Evolutionary conservation across 1,284 basidiomycete species (phyloP), one percentile per base, ranked within the genome.

Genomic region (Sanguinoderma infundibulare): DNA sequence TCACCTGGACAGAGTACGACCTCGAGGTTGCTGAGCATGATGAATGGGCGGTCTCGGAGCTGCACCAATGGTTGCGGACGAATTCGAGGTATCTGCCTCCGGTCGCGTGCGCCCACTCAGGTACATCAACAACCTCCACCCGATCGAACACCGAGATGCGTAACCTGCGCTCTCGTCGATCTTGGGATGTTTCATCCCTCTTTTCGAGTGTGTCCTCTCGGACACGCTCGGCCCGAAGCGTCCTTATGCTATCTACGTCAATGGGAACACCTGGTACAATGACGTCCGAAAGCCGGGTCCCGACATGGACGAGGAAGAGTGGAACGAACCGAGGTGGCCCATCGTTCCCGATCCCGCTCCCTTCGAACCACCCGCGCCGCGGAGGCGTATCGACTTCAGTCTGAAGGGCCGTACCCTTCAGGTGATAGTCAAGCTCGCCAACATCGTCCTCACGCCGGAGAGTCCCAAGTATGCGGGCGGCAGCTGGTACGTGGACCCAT

Each of bases 401-500:
- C 52, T 59, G 2, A 47, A 40, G 8, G 57, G 57, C 4, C 51
- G 51, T 3, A 50, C 47, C 26, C 28, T 50, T 73, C 1, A 62
- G 65, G 47, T 50, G 12, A 50, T 50, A 5, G 47, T 50, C 28
- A 50, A 50, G 28, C 47, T 50, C 28, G 47, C 47, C 5, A 50
- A 50, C 28, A 50, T 50, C 28, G 28, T 32, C 47, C 47, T 50
- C 26, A 50, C 47, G 12, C 47, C 47, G 6, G 44, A 47, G 6
- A 22, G 28, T 10, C 44, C 44, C 9, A 7, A 8, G 5, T 47
- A 47, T 17, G 6, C 44, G 22, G 44, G 44, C 7, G 44, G 74
- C 5, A 64, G 61, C 12, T 78, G 77, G 77, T 74, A 77, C 50
- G 70, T 75, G 53, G 70, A 76, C 58, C 75, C 76, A 17, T 53